Evolutionary conservation across 768 basidiomycete genomes (phyloP).

Genomic region (Gyrodon lividus): DNA sequence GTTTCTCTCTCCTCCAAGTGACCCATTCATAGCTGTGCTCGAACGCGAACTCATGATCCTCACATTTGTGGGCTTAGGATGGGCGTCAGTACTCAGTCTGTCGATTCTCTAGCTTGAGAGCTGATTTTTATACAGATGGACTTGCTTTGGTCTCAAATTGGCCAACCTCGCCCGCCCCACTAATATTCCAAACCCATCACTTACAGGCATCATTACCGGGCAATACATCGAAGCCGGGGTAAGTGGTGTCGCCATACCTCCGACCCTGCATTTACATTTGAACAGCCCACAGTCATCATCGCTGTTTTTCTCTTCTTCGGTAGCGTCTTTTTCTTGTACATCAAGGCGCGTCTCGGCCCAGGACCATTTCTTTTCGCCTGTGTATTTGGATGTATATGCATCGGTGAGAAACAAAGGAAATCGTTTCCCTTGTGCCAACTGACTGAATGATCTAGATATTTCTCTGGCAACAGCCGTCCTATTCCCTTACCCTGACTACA

Average conservation of each 20-base stretch:
- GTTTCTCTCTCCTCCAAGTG: slow-evolving; percentile 64
- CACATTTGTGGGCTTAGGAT: slow-evolving; percentile 45
- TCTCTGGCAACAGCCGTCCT: slow-evolving; percentile 54
- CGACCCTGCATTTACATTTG: not conserved
- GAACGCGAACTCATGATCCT: slow-evolving; percentile 63
- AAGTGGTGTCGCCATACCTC: slow-evolving; percentile 5
- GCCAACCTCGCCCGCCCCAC: slow-evolving; percentile 55
- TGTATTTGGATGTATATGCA: slow-evolving; percentile 58
- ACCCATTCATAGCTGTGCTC: slow-evolving; percentile 65
- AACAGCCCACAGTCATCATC: slow-evolving; percentile 56
- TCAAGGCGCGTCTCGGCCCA: slow-evolving; percentile 59
- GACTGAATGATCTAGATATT: slow-evolving; percentile 44
- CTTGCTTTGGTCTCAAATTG: slow-evolving; percentile 61
- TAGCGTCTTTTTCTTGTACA: slow-evolving; percentile 52
- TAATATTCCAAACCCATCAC: slow-evolving; percentile 37
- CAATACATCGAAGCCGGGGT: slow-evolving; percentile 54
- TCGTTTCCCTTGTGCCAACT: not conserved
- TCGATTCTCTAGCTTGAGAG: not conserved
- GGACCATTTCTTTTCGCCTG: slow-evolving; percentile 59
- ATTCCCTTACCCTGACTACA: slow-evolving; percentile 66
- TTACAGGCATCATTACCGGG: slow-evolving; percentile 45
- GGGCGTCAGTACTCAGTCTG: slow-evolving; percentile 52
- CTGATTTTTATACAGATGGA: slow-evolving; percentile 48
- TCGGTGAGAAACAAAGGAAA: slow-evolving; percentile 40
- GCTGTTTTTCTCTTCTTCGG: slow-evolving; percentile 66